These are phyloP conservation scores for Alternaria sp. DNA, from an alignment of 2,329 filamentous ascomycete genomes.

Conservation along the genomic window DNA sequence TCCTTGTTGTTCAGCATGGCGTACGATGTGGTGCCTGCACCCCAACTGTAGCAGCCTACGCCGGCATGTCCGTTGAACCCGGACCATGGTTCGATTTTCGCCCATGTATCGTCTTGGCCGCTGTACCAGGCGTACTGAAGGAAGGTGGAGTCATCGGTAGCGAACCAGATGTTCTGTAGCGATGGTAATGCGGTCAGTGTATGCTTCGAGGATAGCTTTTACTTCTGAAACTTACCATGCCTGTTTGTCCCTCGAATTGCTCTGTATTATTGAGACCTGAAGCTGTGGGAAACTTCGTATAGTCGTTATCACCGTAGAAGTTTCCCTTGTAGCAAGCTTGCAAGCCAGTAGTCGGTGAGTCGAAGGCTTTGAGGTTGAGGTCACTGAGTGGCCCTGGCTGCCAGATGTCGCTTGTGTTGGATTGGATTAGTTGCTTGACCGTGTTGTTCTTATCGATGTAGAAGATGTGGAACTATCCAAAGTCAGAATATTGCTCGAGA, in stretches of 20 bases:
- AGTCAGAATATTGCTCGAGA: not conserved
- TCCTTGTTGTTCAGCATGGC: constrained; percentile 55
- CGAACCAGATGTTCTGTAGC: constrained; percentile 53
- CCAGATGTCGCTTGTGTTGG: constrained; percentile 54
- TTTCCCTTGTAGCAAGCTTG: constrained; percentile 84
- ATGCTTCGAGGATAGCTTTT: not conserved
- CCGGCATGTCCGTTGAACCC: constrained; percentile 56
- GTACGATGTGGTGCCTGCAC: constrained; percentile 51
- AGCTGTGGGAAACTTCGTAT: constrained; percentile 48
- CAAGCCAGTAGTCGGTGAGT: constrained; percentile 87
- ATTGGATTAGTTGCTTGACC: constrained; percentile 52
- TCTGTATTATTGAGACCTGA: constrained; percentile 36
- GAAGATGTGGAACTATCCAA: constrained; percentile 51
- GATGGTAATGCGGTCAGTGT: not conserved
- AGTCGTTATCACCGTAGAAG: constrained; percentile 53
- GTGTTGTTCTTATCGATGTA: constrained; percentile 54
- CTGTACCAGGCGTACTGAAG: constrained; percentile 54
- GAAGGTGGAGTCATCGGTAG: constrained; percentile 52
- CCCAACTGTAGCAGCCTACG: constrained; percentile 57
- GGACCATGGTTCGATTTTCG: constrained; percentile 47
- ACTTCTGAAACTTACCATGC: constrained; percentile 40
- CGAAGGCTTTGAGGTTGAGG: constrained; percentile 84
- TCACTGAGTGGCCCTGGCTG: constrained; percentile 62
- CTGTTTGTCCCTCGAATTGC: constrained; percentile 40
- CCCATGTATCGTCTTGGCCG: constrained; percentile 48